Base-by-base conservation (phyloP, 2,329 filamentous ascomycete species). In the Paradendryphiella salina region DNA sequence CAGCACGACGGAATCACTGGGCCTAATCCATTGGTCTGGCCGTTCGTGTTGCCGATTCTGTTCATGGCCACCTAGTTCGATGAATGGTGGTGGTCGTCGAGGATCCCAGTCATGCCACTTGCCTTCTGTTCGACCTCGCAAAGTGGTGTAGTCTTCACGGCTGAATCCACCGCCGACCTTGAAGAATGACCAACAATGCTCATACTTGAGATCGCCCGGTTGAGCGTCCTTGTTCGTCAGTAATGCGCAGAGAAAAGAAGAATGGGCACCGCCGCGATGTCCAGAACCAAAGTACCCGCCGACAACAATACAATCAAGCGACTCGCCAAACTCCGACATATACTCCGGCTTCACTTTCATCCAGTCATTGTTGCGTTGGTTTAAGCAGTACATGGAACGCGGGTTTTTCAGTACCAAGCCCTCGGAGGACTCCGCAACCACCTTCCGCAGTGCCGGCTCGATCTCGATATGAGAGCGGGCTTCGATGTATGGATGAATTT, bases 301-400 rank as follows among this genome's bases (percentile, higher is more conserved):
- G 45, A 99, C 84, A 13, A 99, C 80, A 11, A 96, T 77, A 59
- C 91, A 90, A 69, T 99, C 94, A 3, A 99, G 83, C 0, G 88
- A 90, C 73, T 97, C 93, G 54, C 94, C 94, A 70, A 94, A 96
- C 56, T 96, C 93, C 2, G 86, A 86, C 92, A 97, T 96, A 72
- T 99, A 99, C 59, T 99, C 94, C 1, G 94, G 94, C 66, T 99
- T 99, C 7, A 99, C 92, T 71, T 99, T 99, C 75, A 96, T 87
- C 94, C 94, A 99, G 73, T 96, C 90, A 63, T 96, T 89, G 64
- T 95, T 94, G 39, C 94, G 87, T 60, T 90, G 89, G 66, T 96
- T 96, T 8, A 97, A 80, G 5, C 85, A 82, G 70, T 99, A 99
- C 65, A 84, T 82, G 0, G 92, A 96, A 4, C 87, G 82, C 6